phyloP scores from a whole-genome alignment of 2,329 filamentous ascomycete species.

The Cryphonectria naterciae region DNA sequence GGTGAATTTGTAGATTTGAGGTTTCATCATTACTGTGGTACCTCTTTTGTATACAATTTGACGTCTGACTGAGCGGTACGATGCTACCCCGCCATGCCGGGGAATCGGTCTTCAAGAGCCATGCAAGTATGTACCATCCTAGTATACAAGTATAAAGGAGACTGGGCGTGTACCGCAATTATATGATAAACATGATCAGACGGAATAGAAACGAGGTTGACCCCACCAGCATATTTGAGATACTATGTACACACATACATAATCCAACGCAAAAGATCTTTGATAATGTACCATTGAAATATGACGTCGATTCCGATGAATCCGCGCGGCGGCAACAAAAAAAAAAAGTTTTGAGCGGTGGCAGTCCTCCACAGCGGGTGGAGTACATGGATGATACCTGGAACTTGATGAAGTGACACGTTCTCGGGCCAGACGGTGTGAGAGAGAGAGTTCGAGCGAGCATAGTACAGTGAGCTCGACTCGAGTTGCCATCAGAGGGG shows the following conservation, averaged over 20 bases:
- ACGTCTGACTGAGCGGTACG: background rate
- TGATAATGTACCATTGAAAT: background rate
- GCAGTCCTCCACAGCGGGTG: background rate
- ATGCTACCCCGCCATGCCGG: constrained; percentile 3
- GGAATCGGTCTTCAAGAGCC: background rate
- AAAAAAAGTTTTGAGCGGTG: constrained; percentile 1
- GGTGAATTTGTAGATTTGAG: background rate
- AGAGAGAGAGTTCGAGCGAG: background rate
- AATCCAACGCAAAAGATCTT: no score
- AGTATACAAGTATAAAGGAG: background rate
- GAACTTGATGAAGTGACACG: background rate
- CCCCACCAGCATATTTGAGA: no score
- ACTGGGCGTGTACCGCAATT: background rate
- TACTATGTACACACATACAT: background rate
- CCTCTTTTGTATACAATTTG: background rate
- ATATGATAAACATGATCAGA: background rate
- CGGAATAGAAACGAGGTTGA: background rate
- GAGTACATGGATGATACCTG: background rate
- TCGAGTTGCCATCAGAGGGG: background rate
- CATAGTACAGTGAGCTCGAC: background rate
- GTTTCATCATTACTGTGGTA: no score
- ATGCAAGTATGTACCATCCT: background rate
- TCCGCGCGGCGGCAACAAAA: constrained; percentile 1
- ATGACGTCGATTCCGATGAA: constrained; percentile 4
- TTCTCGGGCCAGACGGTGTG: background rate